phyloP scores from a whole-genome alignment of 2,329 filamentous ascomycete species.

The Cladosporium velox region DNA sequence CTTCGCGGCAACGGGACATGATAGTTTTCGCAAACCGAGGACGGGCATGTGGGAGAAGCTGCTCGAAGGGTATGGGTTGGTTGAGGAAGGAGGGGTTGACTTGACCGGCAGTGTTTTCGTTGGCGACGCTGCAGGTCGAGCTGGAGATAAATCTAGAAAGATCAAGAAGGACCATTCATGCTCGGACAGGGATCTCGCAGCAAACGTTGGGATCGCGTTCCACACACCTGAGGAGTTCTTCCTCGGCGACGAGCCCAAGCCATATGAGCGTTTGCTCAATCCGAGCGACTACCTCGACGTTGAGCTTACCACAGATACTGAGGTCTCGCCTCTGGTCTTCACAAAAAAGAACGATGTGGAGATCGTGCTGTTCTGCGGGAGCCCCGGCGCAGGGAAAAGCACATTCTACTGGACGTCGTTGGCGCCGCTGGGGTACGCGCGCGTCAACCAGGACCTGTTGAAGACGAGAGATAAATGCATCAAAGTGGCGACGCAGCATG shows the following conservation, averaged over 20 bases:
- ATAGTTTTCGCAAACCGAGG: slow-evolving; percentile 83
- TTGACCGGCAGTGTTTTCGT: slow-evolving; percentile 76
- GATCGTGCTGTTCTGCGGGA: slow-evolving; percentile 82
- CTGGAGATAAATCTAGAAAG: slow-evolving; percentile 39
- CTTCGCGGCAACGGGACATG: slow-evolving; percentile 83
- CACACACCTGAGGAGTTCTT: slow-evolving; percentile 93
- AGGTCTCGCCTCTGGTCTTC: slow-evolving; percentile 37
- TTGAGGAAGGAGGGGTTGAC: slow-evolving; percentile 62
- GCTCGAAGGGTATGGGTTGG: slow-evolving; percentile 53
- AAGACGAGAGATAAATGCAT: slow-evolving; percentile 71
- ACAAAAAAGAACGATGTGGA: slow-evolving; percentile 68
- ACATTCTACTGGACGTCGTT: slow-evolving; percentile 82
- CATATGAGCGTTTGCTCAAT: slow-evolving; percentile 72
- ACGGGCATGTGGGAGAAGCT: slow-evolving; percentile 83
- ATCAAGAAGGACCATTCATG: slow-evolving; percentile 60
- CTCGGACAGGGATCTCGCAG: slow-evolving; percentile 73
- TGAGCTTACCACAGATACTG: slow-evolving; percentile 33
- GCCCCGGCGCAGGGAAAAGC: slow-evolving; percentile 87
- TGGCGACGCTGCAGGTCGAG: slow-evolving; percentile 68
- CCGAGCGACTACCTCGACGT: slow-evolving; percentile 56
- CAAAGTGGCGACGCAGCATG: slow-evolving; percentile 66
- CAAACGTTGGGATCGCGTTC: slow-evolving; percentile 79
- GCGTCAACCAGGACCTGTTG: slow-evolving; percentile 87
- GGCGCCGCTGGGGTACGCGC: slow-evolving; percentile 74
- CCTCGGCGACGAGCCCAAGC: slow-evolving; percentile 64